Evolutionary conservation across 2,329 filamentous ascomycete genomes (phyloP).

Genomic region (Nothomitra cinnamomea): DNA sequence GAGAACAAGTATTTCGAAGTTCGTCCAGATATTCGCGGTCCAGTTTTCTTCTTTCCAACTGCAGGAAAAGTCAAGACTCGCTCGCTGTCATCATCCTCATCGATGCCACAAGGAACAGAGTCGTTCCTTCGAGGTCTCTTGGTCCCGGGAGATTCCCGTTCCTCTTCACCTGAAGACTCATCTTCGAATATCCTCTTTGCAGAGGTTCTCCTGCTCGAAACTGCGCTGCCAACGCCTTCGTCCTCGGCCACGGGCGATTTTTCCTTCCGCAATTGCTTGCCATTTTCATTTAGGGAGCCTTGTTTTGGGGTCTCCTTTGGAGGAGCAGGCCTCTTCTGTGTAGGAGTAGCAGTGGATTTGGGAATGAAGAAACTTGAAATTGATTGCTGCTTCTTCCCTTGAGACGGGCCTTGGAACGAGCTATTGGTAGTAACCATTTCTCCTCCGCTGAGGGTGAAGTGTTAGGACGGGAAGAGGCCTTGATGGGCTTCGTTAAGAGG

Average conservation of each 20-base stretch:
- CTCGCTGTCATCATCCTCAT: background rate
- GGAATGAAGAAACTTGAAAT: conserved; percentile 71
- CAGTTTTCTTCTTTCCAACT: conserved; percentile 10
- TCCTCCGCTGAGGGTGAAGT: background rate
- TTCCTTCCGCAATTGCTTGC: background rate
- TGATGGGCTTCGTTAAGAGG: background rate
- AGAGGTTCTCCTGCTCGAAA: background rate
- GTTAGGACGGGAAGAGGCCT: no score
- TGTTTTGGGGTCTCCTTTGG: conserved; percentile 6
- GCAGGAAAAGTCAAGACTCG: background rate
- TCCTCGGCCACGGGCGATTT: background rate
- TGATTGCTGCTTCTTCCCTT: conserved; percentile 53
- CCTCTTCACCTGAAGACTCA: conserved; percentile 5
- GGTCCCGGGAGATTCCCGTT: conserved; percentile 6
- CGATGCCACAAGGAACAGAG: conserved; percentile 5
- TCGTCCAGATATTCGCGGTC: conserved; percentile 21
- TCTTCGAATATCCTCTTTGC: background rate
- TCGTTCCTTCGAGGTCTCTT: conserved; percentile 9
- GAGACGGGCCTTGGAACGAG: background rate
- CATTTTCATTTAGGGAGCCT: background rate
- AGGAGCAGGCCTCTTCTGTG: conserved; percentile 9
- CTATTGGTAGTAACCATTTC: background rate
- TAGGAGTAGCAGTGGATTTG: conserved; percentile 21
- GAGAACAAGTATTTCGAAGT: conserved; percentile 44
- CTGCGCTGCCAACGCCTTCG: background rate